phyloP scores from a whole-genome alignment of 805 yeast genomes.

The Sugiyamaella americana region DNA sequence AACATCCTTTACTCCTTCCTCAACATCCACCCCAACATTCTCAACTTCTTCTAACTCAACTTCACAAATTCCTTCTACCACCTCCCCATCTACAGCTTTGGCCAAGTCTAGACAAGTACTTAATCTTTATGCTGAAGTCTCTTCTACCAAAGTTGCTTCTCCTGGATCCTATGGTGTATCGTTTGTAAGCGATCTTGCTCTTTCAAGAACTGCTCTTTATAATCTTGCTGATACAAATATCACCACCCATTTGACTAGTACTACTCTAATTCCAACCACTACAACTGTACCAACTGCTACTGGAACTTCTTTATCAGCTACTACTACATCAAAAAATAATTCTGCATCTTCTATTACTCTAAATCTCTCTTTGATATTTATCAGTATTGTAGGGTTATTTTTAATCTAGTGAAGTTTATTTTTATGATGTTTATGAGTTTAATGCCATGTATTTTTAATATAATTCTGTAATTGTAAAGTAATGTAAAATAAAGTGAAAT shows the following conservation, averaged over 20 bases:
- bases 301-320: conserved; percentile 8
- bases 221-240: conserved; percentile 13
- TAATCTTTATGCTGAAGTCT: not conserved
- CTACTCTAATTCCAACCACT: conserved; percentile 5
- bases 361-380: too few species aligned
- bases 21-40: conserved; percentile 5
- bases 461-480: too few species aligned
- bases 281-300: conserved; percentile 5
- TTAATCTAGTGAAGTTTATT: too few species aligned
- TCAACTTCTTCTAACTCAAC: conserved; percentile 7
- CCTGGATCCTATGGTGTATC: conserved; percentile 4
- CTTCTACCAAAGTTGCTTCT: not conserved
- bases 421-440: too few species aligned
- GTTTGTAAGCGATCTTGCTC: conserved; percentile 11
- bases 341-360: conserved; percentile 4
- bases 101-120: conserved; percentile 1
- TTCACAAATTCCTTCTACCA: not conserved
- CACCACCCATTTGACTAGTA: conserved; percentile 2
- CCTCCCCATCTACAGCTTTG: conserved; percentile 1
- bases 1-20: conserved; percentile 6
- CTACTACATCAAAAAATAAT: conserved; percentile 7
- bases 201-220: conserved; percentile 17
- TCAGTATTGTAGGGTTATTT: too few species aligned
- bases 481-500: too few species aligned
- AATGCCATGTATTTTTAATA: too few species aligned